A percentile compares a stretch with the other conserved stretches of the same genome.
Evolutionary conservation across 208 protist genomes (phyloP).

Genomic region (Leishmania amazonensis): DNA sequence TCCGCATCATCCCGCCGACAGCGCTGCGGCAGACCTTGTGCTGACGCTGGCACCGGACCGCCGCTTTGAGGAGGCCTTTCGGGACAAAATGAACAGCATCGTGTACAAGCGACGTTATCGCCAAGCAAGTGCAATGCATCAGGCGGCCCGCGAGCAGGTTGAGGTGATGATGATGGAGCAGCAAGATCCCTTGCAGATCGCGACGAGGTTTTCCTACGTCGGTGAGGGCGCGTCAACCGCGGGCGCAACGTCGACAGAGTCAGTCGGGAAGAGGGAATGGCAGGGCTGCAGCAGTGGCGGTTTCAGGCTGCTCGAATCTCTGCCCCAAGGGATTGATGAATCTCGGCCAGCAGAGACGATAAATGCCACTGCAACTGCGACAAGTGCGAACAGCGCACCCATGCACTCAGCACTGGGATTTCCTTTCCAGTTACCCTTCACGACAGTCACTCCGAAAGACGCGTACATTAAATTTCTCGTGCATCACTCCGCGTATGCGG

Average conservation of each 20-base stretch:
- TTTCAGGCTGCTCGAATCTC: background rate
- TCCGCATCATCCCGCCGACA: background rate
- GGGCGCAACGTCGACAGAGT: background rate
- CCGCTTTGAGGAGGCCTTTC: constrained; percentile 75
- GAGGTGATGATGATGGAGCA: constrained; percentile 50
- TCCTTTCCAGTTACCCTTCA: constrained; percentile 51
- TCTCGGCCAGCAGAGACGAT: background rate
- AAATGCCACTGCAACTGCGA: background rate
- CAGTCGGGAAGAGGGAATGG: background rate
- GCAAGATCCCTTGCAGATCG: constrained; percentile 32
- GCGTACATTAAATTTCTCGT: constrained; percentile 46
- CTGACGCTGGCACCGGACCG: constrained; percentile 63
- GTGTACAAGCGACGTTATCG: constrained; percentile 37
- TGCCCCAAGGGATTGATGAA: background rate
- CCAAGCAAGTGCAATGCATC: constrained; percentile 28
- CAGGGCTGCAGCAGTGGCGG: background rate
- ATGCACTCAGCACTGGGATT: constrained; percentile 33
- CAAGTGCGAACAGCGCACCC: constrained; percentile 10
- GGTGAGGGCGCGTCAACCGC: background rate
- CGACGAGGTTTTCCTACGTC: background rate
- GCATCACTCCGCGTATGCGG: constrained; percentile 42
- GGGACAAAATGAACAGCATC: constrained; percentile 75
- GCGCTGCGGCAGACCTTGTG: background rate
- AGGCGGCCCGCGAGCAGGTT: constrained; percentile 33
- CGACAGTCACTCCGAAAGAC: constrained; percentile 45